Evolutionary conservation across 1,139 yeast genomes (phyloP), one percentile per base, ranked within the genome.

Genomic region (Zygoascus hellenicus): DNA sequence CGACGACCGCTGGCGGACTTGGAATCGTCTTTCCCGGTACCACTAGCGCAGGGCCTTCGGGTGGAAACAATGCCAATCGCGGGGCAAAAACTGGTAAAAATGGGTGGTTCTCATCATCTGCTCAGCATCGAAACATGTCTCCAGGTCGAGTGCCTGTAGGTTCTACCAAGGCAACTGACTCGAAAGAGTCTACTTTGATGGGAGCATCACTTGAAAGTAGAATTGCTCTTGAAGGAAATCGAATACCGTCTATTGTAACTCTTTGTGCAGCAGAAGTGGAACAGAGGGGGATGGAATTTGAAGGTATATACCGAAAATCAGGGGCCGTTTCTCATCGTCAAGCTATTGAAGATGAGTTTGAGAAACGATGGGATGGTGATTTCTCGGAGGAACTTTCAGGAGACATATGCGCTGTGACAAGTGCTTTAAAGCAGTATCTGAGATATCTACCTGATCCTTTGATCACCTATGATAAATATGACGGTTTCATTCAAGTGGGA

Each of bases 301-400:
- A 90, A 65, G 98, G 98, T 5, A 76, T 92, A 36, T 92, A 92
- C 68, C 76, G 98, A 58, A 84, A 90, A 54, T 84, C 95, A 17
- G 98, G 97, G 2, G 89, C 92, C 5, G 79, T 84, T 50, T 79
- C 92, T 11, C 87, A 88, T 46, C 79, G 87, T 54, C 81, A 77
- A 48, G 58, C 74, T 60, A 61, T 69, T 66, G 68, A 70, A 56
- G 69, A 67, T 49, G 65, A 67, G 49, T 76, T 75, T 58, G 72
- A 65, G 46, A 54, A 58, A 38, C 46, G 54, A 15, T 55, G 55
- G 44, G 58, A 52, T 17, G 55, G 55, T 16, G 51, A 47, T 28
- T 53, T 56, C 31, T 72, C 75, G 17, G 77, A 75, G 28, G 63
- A 74, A 3, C 66, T 83, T 38, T 69, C 70, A 42, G 81, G 81